A percentile compares a stretch with the other conserved stretches of the same genome.
Conservation (phyloP, 176 grass and related monocot genomes). For the Avena insularis region DNA sequence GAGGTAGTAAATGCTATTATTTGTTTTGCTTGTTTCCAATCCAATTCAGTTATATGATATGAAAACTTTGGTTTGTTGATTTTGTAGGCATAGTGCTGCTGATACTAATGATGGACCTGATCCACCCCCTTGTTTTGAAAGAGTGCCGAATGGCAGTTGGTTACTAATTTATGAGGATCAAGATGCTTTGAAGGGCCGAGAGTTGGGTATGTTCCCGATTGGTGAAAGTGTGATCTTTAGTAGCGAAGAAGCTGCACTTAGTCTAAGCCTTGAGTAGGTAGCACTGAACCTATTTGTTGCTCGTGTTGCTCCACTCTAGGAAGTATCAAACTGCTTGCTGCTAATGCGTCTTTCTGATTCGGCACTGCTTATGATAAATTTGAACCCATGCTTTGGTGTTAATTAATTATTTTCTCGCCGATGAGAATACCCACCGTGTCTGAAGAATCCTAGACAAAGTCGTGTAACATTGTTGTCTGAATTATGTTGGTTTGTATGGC, state of each 20-base stretch:
- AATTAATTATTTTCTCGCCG: not conserved
- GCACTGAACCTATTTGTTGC: slow-evolving; percentile 6
- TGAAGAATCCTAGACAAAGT: not conserved
- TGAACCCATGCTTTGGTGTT: not conserved
- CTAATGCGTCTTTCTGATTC: not conserved
- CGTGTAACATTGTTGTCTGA: not conserved
- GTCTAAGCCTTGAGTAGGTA: not conserved
- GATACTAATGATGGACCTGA: not conserved
- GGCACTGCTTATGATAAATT: not conserved
- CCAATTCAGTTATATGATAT: not conserved
- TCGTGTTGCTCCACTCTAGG: not conserved
- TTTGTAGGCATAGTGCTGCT: not conserved
- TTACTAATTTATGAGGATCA: too few relatives aligned
- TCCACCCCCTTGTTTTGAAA: not conserved
- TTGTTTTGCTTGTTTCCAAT: not conserved
- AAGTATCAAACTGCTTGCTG: not conserved
- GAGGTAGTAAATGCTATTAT: not conserved
- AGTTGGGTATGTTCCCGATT: not conserved
- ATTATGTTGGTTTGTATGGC: not conserved
- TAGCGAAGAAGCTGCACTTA: too few relatives aligned
- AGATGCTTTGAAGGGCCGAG: not conserved
- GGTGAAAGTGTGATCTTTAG: not conserved
- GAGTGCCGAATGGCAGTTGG: not conserved
- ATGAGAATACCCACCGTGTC: not conserved
- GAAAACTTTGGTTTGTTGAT: not conserved